Percentiles rank a stretch among this genome's conserved stretches.
These are phyloP conservation scores for Somion occarium DNA, from an alignment of 1,284 basidiomycete genomes.

Conservation along the genomic window DNA sequence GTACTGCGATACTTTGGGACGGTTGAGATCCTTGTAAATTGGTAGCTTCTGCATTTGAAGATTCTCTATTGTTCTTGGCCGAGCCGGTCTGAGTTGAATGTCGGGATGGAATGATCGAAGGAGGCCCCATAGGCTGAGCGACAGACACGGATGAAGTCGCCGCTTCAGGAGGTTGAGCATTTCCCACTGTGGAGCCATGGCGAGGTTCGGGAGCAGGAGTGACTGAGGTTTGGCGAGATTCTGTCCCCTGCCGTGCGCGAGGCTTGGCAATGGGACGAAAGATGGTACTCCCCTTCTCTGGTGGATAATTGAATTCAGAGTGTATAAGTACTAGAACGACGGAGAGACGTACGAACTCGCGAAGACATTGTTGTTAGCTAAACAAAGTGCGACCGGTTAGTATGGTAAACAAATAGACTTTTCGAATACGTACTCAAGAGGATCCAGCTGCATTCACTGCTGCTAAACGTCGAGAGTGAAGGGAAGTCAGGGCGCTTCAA, in stretches of 20 bases:
- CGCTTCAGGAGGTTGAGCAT: conserved; percentile 3
- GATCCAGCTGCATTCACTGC: no score
- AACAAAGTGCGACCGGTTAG: no score
- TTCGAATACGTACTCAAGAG: no score
- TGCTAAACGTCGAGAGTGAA: no score
- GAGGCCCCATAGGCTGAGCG: conserved; percentile 15
- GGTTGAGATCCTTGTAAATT: not conserved
- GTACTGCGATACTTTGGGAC: conserved; percentile 1
- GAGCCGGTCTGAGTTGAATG: not conserved
- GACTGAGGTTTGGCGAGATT: conserved; percentile 34
- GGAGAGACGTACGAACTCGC: conserved; percentile 62
- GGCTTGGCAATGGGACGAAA: conserved; percentile 63
- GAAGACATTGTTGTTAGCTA: conserved; percentile 52
- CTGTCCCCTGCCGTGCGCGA: conserved; percentile 35
- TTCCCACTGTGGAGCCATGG: conserved; percentile 5
- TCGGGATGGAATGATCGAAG: not conserved
- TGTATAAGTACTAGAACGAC: not conserved
- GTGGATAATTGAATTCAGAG: conserved; percentile 9
- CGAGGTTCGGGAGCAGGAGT: conserved; percentile 23
- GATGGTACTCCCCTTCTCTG: conserved; percentile 70
- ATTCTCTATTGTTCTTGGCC: not conserved
- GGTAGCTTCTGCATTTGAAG: not conserved
- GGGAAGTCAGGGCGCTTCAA: no score
- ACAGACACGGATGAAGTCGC: conserved; percentile 17
- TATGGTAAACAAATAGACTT: no score